Conservation (phyloP, 768 basidiomycete genomes). For the Amanita polypyramis region DNA sequence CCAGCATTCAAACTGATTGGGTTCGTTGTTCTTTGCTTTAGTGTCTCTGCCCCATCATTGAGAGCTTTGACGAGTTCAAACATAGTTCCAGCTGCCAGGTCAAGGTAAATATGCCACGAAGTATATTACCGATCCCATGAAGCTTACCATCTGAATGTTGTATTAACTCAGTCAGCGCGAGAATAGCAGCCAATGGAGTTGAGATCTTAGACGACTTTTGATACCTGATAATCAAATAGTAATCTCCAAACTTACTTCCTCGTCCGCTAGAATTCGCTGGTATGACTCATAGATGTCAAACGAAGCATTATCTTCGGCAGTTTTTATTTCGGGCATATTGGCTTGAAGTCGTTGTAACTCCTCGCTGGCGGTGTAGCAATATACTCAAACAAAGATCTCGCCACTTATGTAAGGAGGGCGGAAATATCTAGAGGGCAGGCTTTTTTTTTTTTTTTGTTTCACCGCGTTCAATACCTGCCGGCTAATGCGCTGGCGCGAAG, state of each 20-base stretch:
- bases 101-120: slow-evolving; percentile 8
- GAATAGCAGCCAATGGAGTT: slow-evolving; percentile 80
- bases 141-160: slow-evolving; percentile 63
- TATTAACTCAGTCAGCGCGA: slow-evolving; percentile 75
- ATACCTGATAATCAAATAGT: not conserved
- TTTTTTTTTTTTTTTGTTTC: not conserved
- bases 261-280: slow-evolving; percentile 47
- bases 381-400: not conserved
- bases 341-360: not conserved
- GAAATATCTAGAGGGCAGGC: not conserved
- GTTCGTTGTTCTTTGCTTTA: slow-evolving; percentile 58
- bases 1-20: slow-evolving; percentile 83
- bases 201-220: slow-evolving; percentile 41
- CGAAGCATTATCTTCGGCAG: not conserved
- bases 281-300: slow-evolving; percentile 43
- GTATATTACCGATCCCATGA: not conserved
- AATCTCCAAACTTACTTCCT: slow-evolving; percentile 38
- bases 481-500: not conserved
- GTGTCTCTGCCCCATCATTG: slow-evolving; percentile 56
- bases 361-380: not conserved
- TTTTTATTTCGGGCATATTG: not conserved
- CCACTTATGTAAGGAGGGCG: not conserved
- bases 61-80: slow-evolving; percentile 84
- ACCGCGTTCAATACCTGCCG: not conserved
- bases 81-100: slow-evolving; percentile 70